Evolutionary conservation across 805 yeast genomes (phyloP).

Genomic region (Jamesozyma spencerorum): DNA sequence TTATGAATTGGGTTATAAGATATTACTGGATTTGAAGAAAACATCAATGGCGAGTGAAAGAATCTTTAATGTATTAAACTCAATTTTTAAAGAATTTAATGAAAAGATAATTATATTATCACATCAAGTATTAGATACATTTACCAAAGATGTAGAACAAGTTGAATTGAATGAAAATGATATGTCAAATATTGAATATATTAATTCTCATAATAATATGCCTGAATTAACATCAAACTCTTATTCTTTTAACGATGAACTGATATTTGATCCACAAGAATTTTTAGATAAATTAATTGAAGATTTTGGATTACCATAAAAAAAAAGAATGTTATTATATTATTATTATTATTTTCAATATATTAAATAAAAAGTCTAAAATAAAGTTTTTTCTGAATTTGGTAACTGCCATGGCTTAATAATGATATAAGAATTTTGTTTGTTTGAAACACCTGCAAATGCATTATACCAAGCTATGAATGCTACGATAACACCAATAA

Average conservation of each 20-base stretch:
- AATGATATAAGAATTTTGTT: conserved; percentile 43
- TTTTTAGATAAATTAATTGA: conserved; percentile 8
- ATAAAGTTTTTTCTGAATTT: conserved; percentile 13
- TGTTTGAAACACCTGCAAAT: conserved; percentile 57
- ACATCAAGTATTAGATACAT: conserved; percentile 1
- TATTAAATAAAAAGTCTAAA: not conserved
- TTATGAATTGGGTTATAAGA: conserved; percentile 62
- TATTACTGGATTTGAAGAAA: conserved; percentile 55
- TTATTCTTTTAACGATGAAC: not conserved
- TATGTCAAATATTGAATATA: not conserved
- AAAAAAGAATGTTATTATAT: not conserved
- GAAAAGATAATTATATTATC: conserved; percentile 31
- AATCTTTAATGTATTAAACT: conserved; percentile 66
- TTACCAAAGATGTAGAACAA: not conserved
- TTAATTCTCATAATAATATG: not conserved
- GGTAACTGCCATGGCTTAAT: conserved; percentile 29
- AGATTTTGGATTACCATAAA: conserved; percentile 4
- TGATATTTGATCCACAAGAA: conserved; percentile 7
- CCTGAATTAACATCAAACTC: not conserved
- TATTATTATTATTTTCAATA: no score
- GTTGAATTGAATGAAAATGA: not conserved
- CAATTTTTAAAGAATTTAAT: conserved; percentile 66
- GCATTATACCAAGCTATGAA: conserved; percentile 64
- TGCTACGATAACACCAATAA: conserved; percentile 52
- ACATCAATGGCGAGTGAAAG: conserved; percentile 65